These are phyloP conservation scores for Lentinula aciculospora DNA, from an alignment of 768 basidiomycete species.

Conservation along the genomic window DNA sequence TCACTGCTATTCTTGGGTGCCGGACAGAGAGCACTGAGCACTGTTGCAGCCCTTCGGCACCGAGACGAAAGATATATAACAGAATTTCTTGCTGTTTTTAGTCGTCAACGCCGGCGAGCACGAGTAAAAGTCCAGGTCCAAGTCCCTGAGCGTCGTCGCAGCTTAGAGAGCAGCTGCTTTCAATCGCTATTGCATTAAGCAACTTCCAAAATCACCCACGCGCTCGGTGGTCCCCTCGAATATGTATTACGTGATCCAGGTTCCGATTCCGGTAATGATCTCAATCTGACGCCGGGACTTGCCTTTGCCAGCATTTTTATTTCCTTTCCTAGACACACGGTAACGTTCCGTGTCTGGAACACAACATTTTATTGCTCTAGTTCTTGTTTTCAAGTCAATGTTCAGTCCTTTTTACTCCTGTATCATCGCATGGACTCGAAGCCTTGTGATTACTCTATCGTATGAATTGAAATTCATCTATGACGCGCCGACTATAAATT, in stretches of 20 bases:
- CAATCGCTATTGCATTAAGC: not conserved
- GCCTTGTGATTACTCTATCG: not conserved
- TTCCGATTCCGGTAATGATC: conserved; percentile 1
- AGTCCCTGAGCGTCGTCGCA: not conserved
- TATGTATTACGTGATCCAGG: not conserved
- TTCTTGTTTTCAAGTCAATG: not conserved
- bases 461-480: not conserved
- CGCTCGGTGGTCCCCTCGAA: not conserved
- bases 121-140: not conserved
- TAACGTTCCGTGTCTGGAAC: too few species aligned
- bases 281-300: not conserved
- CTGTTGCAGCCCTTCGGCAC: not conserved
- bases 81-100: not conserved
- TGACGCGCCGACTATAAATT: not conserved
- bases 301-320: not conserved
- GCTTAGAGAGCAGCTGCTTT: too few species aligned
- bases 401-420: too few species aligned
- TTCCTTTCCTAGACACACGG: not conserved
- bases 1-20: not conserved
- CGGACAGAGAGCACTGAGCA: not conserved
- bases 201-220: not conserved
- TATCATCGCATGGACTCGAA: not conserved
- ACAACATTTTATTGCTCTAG: too few species aligned
- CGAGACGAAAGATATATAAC: not conserved
- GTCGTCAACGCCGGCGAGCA: not conserved